Conservation (phyloP, 164 flowering plant species). For the Vitis amurensis region DNA sequence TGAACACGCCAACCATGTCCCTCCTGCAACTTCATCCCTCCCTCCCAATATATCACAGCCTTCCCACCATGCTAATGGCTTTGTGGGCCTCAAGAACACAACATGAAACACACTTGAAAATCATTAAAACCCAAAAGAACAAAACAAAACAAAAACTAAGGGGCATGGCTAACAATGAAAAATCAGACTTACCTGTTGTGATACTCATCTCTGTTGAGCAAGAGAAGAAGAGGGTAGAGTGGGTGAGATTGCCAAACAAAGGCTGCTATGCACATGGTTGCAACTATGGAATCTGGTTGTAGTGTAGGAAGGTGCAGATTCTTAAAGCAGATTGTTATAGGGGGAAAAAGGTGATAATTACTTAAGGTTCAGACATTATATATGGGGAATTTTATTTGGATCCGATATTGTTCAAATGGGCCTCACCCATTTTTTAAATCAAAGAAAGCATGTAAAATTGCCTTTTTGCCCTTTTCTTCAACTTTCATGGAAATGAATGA, state of each 20-base stretch:
- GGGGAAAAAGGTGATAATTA: no score
- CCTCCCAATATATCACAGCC: constrained; percentile 50
- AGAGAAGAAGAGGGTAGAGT: constrained; percentile 54
- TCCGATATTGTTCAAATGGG: not conserved
- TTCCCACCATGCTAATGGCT: constrained; percentile 58
- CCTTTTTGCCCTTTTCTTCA: no score
- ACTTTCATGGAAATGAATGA: no score
- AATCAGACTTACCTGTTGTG: constrained; percentile 39
- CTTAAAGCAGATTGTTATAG: no score
- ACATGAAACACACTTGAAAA: not conserved
- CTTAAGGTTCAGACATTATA: no score
- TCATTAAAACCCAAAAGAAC: constrained; percentile 1
- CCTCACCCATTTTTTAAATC: no score
- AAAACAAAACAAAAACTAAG: not conserved
- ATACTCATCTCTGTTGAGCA: constrained; percentile 80
- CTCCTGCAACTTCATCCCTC: constrained; percentile 54
- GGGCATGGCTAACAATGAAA: not conserved
- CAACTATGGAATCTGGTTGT: no score
- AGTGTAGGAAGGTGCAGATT: no score
- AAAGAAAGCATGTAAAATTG: no score
- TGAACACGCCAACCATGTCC: constrained; percentile 64
- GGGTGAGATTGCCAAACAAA: constrained; percentile 78
- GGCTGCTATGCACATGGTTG: constrained; percentile 69
- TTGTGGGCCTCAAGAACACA: constrained; percentile 42
- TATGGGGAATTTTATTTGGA: not conserved